Evolutionary conservation across 306 rosid genomes (phyloP), one percentile per base, ranked within the genome.

Genomic region (Canavalia ensiformis): DNA sequence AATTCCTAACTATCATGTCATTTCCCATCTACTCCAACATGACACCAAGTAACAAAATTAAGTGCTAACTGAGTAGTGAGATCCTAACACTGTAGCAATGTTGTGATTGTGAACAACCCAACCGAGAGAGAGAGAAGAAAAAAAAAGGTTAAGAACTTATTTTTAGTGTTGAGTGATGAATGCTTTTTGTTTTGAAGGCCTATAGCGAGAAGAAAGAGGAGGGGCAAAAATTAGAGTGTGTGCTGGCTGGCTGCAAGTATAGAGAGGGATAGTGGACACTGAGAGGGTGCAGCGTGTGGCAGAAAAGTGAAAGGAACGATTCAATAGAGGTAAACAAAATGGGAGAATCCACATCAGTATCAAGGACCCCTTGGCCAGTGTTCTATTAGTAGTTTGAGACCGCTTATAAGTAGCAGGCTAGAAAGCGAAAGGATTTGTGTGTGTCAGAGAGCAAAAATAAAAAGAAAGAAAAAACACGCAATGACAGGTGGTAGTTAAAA

Each of bases 281-380:
- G 81, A 54, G 83, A 35, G 18, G 62, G 2, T 49, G 76, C 33
- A 56, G 83, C 46, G 39, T 33, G 72, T 86, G 86, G 90, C 50
- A 18, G 68, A 81, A 75, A 68, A 84, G 88, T 88, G 98, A 94
- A 84, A 92, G 92, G 86, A 88, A 94, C 97, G 75, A 82, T 33
- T 84, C 97, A 75, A 67, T 67, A 77, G 81, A 60, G 74, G 75
- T 79, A 88, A 87, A 81, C 84, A 67, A 84, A 75, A 70, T 57
- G 81, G 84, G 86, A 83, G 89, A 77, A 84, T 78, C 89, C 85
- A 83, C 86, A 81, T 88, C 92, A 80, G 88, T 74, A 5, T 18
- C 33, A 68, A 82, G 88, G 80, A 67, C 78, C 83, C 71, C 56
- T 68, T 68, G 39, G 44, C 33, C 73, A 64, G 75, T 34, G 46